Base-by-base conservation (phyloP, 306 rosid species). In the Quercus rubra region DNA sequence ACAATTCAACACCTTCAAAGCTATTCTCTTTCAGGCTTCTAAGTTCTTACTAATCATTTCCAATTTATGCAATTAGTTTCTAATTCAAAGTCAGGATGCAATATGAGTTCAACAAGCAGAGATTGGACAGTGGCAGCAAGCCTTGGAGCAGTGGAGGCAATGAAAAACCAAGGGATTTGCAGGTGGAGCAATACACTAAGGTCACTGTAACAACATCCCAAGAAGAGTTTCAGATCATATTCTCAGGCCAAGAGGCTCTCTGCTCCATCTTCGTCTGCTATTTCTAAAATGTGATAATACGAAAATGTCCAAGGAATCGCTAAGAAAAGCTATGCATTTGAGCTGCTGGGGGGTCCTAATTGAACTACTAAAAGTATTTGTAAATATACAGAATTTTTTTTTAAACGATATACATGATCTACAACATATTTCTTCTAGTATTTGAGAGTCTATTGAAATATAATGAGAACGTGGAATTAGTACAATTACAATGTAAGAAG, bases 311-410 rank as follows among this genome's bases (percentile, higher is more conserved):
- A 69, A 76, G 76, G 85, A 76, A 2, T 76, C 77, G 3, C 55
- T 81, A 5, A 76, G 77, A 68, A 81, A 79, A 1, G 57, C 76
- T 25, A 81, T 81, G 85, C 76, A 81, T 10, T 76, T 81, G 77
- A 76, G 81, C 23, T 81, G 73, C 76, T 81, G 81, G 81, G 81
- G 81, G 85, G 85, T 51, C 85, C 81, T 25, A 33, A 76, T 17
- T 67, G 66, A 68, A n/a, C 18, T 55, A 33, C 61, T 15, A 8
- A 14, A 23, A 23, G 5, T 15, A 3, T 67, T 49, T 19, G 13
- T 18, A 67, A 33, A 67, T 35, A 33, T 35, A 3, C n/a, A 18
- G 14, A 49, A 21, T 23, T 23, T 23, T 23, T 23, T 23, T 23
- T 23, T 23, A 23, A 23, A 23, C 3, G 43, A 67, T 8, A 19